These are phyloP conservation scores for Gloeostereum incarnatum DNA, from an alignment of 768 basidiomycete genomes.

Conservation along the genomic window DNA sequence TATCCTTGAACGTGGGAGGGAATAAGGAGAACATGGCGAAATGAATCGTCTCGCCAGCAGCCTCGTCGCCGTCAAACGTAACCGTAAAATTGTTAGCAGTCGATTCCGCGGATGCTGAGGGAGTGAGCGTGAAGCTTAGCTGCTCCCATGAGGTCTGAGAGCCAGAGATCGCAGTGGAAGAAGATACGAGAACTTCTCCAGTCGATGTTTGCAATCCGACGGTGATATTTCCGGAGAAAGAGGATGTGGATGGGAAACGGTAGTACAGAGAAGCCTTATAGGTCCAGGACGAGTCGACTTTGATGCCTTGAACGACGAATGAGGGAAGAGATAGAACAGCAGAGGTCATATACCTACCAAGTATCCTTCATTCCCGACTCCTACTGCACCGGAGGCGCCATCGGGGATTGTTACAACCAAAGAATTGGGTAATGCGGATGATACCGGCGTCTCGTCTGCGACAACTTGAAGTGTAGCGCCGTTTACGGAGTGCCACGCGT, in stretches of 20 bases:
- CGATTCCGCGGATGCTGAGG: conserved; percentile 27
- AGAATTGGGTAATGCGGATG: conserved; percentile 43
- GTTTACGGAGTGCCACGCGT: conserved; percentile 34
- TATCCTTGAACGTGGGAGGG: conserved; percentile 51
- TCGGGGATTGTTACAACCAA: conserved; percentile 37
- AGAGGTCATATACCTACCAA: conserved; percentile 22
- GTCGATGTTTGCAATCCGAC: conserved; percentile 28
- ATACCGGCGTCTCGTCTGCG: conserved; percentile 36
- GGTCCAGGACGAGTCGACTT: conserved; percentile 42
- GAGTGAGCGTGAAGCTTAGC: conserved; percentile 30
- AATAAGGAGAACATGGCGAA: conserved; percentile 54
- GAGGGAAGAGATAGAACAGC: neutral
- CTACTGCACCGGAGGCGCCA: conserved; percentile 22
- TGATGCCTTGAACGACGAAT: conserved; percentile 30
- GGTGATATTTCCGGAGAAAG: conserved; percentile 23
- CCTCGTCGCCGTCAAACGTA: conserved; percentile 32
- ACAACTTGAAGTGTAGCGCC: conserved; percentile 24
- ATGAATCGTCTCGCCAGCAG: conserved; percentile 30
- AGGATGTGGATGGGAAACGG: conserved; percentile 20
- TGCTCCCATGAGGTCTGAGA: conserved; percentile 42
- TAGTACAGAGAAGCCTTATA: conserved; percentile 48
- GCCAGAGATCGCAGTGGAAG: conserved; percentile 18
- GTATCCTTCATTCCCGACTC: conserved; percentile 47
- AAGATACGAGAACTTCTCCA: conserved; percentile 28
- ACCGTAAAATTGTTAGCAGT: conserved; percentile 43